Base-by-base conservation (phyloP, 306 rosid species). In the Glycine soja region DNA sequence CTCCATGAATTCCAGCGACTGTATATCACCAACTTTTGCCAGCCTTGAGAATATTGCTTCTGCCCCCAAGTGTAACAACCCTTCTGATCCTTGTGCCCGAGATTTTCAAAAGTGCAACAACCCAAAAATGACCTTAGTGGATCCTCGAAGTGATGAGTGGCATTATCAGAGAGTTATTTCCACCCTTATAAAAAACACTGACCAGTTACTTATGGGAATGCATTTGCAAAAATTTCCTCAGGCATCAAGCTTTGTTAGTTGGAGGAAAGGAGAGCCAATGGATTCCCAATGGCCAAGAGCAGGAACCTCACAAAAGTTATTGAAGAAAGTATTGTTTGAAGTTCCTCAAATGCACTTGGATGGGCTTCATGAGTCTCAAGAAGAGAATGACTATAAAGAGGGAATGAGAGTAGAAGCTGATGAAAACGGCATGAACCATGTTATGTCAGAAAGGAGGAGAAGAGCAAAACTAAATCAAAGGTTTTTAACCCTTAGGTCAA, bases 401-500 rank as follows among this genome's bases (percentile, higher is more conserved):
- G 94, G 86, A 72, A 77, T 81, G 70, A 89, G 87, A 89, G 82
- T 88, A 30, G 98, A 90, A 62, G 81, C 86, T 46, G 93, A 90
- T 74, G 96, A 93, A 78, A 82, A 76, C 59, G 90, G 88, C 63
- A 83, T 79, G 78, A 90, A 85, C 86, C 94, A 90, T 53, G 94
- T 88, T 65, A 66, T 91, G 80, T 86, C 91, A 10, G 97, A 93
- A 77, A 88, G 90, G 80, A 88, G 81, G 85, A 82, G 88, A 84
- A 91, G 97, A 81, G 98, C 90, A 72, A 91, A 87, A 87, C 85
- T 93, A 45, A 89, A 91, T 56, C 92, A 90, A 86, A 91, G 90
- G 82, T 88, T 93, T 70, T 85, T 88, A 47, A 81, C 88, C 53
- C 89, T 93, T 56, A 89, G 89, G 86, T 84, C 92, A 34, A 75